These are phyloP conservation scores for Boechera stricta DNA, from an alignment of 345 rosid genomes.

Conservation along the genomic window DNA sequence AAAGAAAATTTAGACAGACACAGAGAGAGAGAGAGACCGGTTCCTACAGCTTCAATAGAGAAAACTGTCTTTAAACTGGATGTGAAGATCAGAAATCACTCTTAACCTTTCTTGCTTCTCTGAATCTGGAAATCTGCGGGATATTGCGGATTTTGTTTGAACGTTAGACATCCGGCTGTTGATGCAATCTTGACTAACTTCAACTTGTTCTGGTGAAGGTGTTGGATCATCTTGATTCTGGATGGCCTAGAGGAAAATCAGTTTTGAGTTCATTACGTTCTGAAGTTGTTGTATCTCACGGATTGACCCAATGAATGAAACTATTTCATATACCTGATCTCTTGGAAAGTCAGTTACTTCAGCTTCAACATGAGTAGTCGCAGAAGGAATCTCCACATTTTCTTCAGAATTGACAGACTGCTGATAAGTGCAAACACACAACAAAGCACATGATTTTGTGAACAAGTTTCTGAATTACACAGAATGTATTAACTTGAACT, in stretches of 20 bases:
- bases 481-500: slow-evolving; percentile 8
- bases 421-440: slow-evolving; percentile 15
- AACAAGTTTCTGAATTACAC: not conserved
- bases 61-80: not conserved
- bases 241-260: slow-evolving; percentile 13
- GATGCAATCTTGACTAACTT: slow-evolving; percentile 31
- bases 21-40: not conserved
- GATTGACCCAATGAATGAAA: not conserved
- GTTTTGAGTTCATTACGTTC: not conserved
- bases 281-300: not conserved
- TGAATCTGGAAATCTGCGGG: slow-evolving; percentile 34
- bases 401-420: slow-evolving; percentile 25
- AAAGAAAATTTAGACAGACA: slow-evolving; percentile 28
- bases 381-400: slow-evolving; percentile 6
- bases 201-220: slow-evolving; percentile 35
- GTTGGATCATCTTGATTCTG: slow-evolving; percentile 27
- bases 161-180: slow-evolving; percentile 22
- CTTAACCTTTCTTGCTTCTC: slow-evolving; percentile 43
- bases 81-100: slow-evolving; percentile 4
- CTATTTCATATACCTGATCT: slow-evolving; percentile 18
- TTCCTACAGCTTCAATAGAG: not conserved
- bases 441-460: slow-evolving; percentile 6
- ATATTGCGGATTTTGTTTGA: slow-evolving; percentile 32
- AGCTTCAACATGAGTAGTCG: slow-evolving; percentile 13
- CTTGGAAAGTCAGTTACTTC: slow-evolving; percentile 15